Evolutionary conservation across 164 flowering plant genomes (phyloP), one percentile per base, ranked within the genome.

Genomic region (Berberis thunbergii): DNA sequence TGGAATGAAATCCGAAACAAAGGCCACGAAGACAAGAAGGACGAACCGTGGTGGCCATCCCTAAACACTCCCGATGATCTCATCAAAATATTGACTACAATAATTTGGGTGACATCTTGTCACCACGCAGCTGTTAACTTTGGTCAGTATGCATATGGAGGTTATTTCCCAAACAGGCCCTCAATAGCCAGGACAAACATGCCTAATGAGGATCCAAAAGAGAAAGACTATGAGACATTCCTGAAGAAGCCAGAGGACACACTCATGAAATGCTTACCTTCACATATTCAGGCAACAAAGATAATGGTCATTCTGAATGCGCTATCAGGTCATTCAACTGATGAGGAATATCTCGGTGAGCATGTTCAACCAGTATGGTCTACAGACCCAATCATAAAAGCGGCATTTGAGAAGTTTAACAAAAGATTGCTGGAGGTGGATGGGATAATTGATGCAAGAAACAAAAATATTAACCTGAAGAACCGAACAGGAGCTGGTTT

Each of bases 71-170:
- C 67, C 0, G 45, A 70, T 1, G 83, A 82, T 70, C 79, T 88
- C 0, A 77, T 83, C 45, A 74, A 63, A 8, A 77, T 81, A 43
- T 11, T 81, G 10, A 84, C 88, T 40, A 88, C 83, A 3, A 85
- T 88, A 2, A 73, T 78, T 1, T 90, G 97, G 97, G 85, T 88
- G 0, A 67, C 78, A 4, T 83, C 91, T 0, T 87, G 80, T 13
- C 92, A 84, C 76, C 95, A 88, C 45, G 89, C 97, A 0, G 89
- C 97, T 0, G 86, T 84, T 38, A 90, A 90, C 77, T 90, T 90
- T 50, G 92, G 89, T 0, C 91, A 90, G 61, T 88, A 86, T 62
- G 62, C 69, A 10, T 90, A 72, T 50, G 87, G 68, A 1, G 95
- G 86, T 1, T 90, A 88, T 64, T 75, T 90, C 66, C 95, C 97